Evolutionary conservation across 2,329 filamentous ascomycete species (phyloP).

Genomic region (Didymellaceae sp.): DNA sequence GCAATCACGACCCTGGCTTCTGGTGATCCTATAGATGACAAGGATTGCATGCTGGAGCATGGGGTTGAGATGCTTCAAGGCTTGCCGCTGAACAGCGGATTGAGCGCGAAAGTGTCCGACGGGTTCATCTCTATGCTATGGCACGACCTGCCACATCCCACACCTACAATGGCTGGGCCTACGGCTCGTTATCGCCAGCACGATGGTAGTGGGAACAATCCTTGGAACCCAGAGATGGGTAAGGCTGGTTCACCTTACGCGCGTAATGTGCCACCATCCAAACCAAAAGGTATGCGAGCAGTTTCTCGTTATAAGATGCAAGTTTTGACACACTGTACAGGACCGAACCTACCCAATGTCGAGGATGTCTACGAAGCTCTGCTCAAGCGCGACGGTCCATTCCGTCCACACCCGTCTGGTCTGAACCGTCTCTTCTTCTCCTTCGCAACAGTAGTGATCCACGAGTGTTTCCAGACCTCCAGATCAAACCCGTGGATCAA

Average conservation of each 20-base stretch:
- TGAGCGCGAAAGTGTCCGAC: slow-evolving; percentile 57
- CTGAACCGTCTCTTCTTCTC: slow-evolving; percentile 77
- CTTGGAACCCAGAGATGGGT: slow-evolving; percentile 59
- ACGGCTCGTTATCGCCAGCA: slow-evolving; percentile 52
- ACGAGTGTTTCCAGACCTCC: slow-evolving; percentile 69
- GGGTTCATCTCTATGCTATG: slow-evolving; percentile 62
- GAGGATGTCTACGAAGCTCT: slow-evolving; percentile 67
- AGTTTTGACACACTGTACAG: slow-evolving; percentile 18
- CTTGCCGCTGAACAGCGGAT: slow-evolving; percentile 57
- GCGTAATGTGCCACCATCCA: slow-evolving; percentile 62
- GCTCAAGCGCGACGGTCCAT: slow-evolving; percentile 65
- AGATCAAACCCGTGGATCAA: slow-evolving; percentile 67
- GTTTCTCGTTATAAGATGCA: slow-evolving; percentile 42
- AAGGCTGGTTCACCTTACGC: slow-evolving; percentile 63
- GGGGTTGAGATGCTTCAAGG: slow-evolving; percentile 60
- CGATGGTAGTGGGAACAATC: slow-evolving; percentile 55
- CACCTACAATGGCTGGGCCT: slow-evolving; percentile 56
- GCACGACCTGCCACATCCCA: slow-evolving; percentile 60
- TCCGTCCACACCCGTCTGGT: slow-evolving; percentile 70
- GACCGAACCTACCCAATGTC: slow-evolving; percentile 65
- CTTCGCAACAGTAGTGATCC: slow-evolving; percentile 68
- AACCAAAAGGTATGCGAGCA: slow-evolving; percentile 52
- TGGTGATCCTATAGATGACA: slow-evolving; percentile 71
- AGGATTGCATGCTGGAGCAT: slow-evolving; percentile 52
- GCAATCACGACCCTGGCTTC: slow-evolving; percentile 68